Percentiles rank a stretch among this genome's conserved stretches.
Evolutionary conservation across 768 basidiomycete genomes (phyloP).

Genomic region (Termitomyces sp.): DNA sequence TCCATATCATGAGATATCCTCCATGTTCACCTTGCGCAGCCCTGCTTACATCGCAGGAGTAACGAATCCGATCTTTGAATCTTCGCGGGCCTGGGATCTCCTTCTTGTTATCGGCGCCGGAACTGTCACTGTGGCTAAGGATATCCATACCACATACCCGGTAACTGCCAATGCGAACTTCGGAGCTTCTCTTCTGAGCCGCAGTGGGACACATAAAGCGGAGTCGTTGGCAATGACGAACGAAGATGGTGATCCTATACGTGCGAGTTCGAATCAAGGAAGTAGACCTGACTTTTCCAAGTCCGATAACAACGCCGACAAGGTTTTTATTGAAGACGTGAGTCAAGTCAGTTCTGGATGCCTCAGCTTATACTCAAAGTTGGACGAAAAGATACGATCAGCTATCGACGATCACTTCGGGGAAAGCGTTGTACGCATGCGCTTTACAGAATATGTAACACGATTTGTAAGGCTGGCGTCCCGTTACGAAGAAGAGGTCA

Average conservation of each 20-base stretch:
- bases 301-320: constrained; percentile 63
- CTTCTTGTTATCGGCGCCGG: constrained; percentile 88
- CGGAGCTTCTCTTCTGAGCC: constrained; percentile 39
- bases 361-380: constrained; percentile 1
- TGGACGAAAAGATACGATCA: constrained; percentile 55
- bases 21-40: constrained; percentile 29
- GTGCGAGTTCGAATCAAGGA: constrained; percentile 49
- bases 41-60: constrained; percentile 96
- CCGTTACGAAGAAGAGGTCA: constrained; percentile 84
- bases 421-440: constrained; percentile 79
- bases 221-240: constrained; percentile 52
- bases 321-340: constrained; percentile 91
- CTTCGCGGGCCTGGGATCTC: constrained; percentile 85
- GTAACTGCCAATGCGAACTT: constrained; percentile 32
- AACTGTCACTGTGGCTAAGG: constrained; percentile 81
- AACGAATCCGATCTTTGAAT: constrained; percentile 94
- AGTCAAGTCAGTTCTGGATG: constrained; percentile 22
- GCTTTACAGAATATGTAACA: constrained; percentile 84
- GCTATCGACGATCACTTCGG: constrained; percentile 93
- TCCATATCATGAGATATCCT: background rate
- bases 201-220: constrained; percentile 59
- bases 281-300: constrained; percentile 53
- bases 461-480: constrained; percentile 89
- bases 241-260: constrained; percentile 63
- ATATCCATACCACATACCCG: constrained; percentile 62